phyloP scores from a whole-genome alignment of 345 rosid species.

The Mangifera indica region DNA sequence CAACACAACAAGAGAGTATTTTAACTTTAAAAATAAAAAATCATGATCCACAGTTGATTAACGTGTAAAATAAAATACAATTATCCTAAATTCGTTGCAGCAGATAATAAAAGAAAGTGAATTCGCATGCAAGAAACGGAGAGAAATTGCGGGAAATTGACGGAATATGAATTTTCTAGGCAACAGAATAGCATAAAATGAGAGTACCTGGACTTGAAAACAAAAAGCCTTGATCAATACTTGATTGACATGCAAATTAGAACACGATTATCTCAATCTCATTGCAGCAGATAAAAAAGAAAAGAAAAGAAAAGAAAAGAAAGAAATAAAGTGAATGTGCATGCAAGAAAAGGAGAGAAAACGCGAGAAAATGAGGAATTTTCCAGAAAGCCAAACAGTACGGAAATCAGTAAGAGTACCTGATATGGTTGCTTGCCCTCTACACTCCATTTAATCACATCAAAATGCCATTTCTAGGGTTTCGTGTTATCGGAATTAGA shows the following conservation, averaged over 20 bases:
- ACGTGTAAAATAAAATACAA: too few species aligned
- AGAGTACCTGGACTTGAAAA: not conserved
- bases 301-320: not conserved
- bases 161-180: slow-evolving; percentile 7
- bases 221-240: too few species aligned
- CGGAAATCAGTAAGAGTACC: not conserved
- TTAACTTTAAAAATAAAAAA: not conserved
- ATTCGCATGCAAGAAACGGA: not conserved
- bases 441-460: not conserved
- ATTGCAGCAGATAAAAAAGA: not conserved
- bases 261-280: too few species aligned
- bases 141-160: slow-evolving; percentile 1
- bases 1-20: not conserved
- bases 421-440: not conserved
- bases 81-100: too few species aligned
- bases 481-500: slow-evolving; percentile 11
- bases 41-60: too few species aligned
- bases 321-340: not conserved
- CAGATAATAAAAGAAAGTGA: not conserved
- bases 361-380: slow-evolving; percentile 2
- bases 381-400: slow-evolving; percentile 16
- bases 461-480: slow-evolving; percentile 12
- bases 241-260: too few species aligned
- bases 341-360: not conserved
- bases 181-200: slow-evolving; percentile 5